Conservation (phyloP, 1,139 yeast genomes). For the Candida albicans region DNA sequence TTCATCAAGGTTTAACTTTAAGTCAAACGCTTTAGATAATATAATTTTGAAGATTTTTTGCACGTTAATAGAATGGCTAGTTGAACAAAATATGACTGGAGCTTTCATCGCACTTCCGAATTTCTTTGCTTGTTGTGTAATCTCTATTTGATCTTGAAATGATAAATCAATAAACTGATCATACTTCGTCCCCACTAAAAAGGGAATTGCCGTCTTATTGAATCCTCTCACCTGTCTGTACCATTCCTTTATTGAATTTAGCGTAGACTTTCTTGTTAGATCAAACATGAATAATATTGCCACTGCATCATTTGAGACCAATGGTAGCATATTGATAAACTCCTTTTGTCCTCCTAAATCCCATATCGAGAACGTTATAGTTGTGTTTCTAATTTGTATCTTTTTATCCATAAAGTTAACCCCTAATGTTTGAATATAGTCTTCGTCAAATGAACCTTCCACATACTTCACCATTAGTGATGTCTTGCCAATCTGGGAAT, state of each 20-base stretch:
- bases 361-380: slow-evolving; percentile 91
- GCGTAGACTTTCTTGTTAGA: slow-evolving; percentile 80
- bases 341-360: slow-evolving; percentile 97
- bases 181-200: slow-evolving; percentile 90
- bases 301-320: slow-evolving; percentile 91
- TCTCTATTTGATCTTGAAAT: slow-evolving; percentile 78
- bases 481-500: slow-evolving; percentile 97
- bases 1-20: slow-evolving; percentile 82
- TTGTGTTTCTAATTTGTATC: slow-evolving; percentile 82
- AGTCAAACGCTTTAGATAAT: slow-evolving; percentile 87
- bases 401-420: slow-evolving; percentile 95
- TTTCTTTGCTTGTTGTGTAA: slow-evolving; percentile 81
- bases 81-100: slow-evolving; percentile 86
- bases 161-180: slow-evolving; percentile 83
- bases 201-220: slow-evolving; percentile 89
- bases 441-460: slow-evolving; percentile 90
- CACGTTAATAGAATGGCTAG: slow-evolving; percentile 89
- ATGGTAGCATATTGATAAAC: slow-evolving; percentile 92
- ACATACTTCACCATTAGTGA: slow-evolving; percentile 96
- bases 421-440: slow-evolving; percentile 90
- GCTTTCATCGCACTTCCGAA: slow-evolving; percentile 93
- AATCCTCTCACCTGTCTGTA: slow-evolving; percentile 90
- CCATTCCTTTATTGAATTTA: slow-evolving; percentile 92
- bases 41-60: slow-evolving; percentile 93
- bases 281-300: slow-evolving; percentile 93